Base-by-base conservation (phyloP, 345 rosid genomes). In the Lepidium aucheri region DNA sequence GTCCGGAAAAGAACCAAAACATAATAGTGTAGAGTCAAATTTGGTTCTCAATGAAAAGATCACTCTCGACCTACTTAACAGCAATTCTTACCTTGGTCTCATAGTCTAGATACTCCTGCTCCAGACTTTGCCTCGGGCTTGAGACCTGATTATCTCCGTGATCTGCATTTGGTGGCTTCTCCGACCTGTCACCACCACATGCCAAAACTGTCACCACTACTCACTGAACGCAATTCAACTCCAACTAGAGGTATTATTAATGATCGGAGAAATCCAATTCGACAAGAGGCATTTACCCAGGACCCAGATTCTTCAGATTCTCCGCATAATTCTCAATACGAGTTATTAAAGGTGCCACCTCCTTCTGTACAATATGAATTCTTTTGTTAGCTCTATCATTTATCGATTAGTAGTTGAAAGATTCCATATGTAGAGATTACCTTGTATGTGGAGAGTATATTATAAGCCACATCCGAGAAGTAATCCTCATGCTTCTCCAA, bases 71-170 rank as follows among this genome's bases (percentile, higher is more conserved):
- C 67, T 17, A 50, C 43, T 44, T 34, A 8, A 35, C 62, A 24
- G 42, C 35, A 34, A 42, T 24, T 59, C 28, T 66, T 76, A 93
- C 99, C 92, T 88, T 86, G 69, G 95, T 84, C 81, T 94, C 99
- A 74, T 80, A 86, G 22, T 84, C 89, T 62, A 88, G 68, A 81
- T 94, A 94, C 80, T 88, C 99, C 79, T 85, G 84, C 83, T 93
- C 99, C 16, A 90, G 86, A 81, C 78, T 77, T 77, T 80, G 82
- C 79, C 92, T 90, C 11, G 96, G 97, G 80, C 81, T 74, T 51
- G 82, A 60, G 34, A 66, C 83, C 60, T 83, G 80, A 38, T 77
- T 74, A 39, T 82, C 90, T 39, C 77, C 88, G 63, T 67, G 75
- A 53, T 70, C 82, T 51, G 56, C 73, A 64, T 38, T 64, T 68